Percentiles rank a stretch among this genome's conserved stretches.
phyloP scores from a whole-genome alignment of 2,329 filamentous ascomycete genomes.

The Apiospora phragmitis region DNA sequence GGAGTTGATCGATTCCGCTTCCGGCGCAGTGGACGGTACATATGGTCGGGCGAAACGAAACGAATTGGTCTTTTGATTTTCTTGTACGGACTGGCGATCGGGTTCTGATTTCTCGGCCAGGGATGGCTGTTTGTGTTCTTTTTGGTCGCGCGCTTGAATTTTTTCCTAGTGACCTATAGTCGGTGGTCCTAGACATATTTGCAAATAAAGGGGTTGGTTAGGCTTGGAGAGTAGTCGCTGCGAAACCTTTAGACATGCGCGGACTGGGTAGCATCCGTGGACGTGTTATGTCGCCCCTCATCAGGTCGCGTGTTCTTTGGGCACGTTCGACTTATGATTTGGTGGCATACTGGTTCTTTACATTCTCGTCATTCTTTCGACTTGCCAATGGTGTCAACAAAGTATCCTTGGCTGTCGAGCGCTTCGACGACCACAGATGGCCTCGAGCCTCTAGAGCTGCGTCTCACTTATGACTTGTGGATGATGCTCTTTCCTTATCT shows the following conservation, averaged over 20 bases:
- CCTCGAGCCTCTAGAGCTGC: conserved; percentile 6
- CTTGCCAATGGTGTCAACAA: conserved; percentile 4
- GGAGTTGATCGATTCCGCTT: conserved; percentile 31
- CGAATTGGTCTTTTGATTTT: conserved; percentile 8
- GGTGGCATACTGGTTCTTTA: conserved; percentile 14
- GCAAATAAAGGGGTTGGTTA: background rate
- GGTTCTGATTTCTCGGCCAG: conserved; percentile 1
- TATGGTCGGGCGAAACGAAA: background rate
- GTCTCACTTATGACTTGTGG: conserved; percentile 16
- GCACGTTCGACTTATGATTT: conserved; percentile 26
- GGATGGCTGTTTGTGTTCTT: background rate
- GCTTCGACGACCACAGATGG: background rate
- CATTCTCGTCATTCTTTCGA: conserved; percentile 17
- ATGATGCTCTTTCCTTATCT: conserved; percentile 8
- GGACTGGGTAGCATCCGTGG: background rate
- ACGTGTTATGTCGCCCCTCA: background rate
- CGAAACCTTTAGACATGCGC: background rate
- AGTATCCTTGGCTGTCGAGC: background rate
- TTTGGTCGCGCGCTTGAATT: background rate
- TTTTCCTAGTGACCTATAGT: background rate
- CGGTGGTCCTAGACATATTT: background rate
- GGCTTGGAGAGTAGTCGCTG: conserved; percentile 4
- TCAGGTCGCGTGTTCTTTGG: background rate
- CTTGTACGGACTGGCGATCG: background rate
- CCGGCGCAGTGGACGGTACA: background rate